Conservation (phyloP, 2,329 filamentous ascomycete species). For the Ascomycota sp. region DNA sequence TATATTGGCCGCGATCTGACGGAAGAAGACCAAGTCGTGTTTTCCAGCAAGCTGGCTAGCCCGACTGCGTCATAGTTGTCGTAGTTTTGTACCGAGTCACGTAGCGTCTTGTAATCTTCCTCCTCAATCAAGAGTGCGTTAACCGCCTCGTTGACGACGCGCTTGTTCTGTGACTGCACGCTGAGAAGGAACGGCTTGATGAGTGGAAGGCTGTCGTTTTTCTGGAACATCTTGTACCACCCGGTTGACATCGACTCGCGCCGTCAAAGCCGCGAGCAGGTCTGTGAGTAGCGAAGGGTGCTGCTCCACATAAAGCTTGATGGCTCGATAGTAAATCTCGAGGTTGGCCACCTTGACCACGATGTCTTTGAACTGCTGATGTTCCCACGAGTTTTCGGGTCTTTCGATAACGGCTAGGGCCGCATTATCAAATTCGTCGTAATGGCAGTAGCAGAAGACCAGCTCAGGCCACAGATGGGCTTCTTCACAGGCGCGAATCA, state of each 20-base stretch:
- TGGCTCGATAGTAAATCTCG: slow-evolving; percentile 94
- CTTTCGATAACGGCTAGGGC: slow-evolving; percentile 96
- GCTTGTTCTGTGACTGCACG: slow-evolving; percentile 94
- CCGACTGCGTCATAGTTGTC: slow-evolving; percentile 97
- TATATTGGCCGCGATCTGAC: slow-evolving; percentile 92
- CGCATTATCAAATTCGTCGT: slow-evolving; percentile 95
- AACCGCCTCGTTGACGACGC: slow-evolving; percentile 91
- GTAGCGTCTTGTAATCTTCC: slow-evolving; percentile 96
- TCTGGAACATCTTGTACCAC: slow-evolving; percentile 99
- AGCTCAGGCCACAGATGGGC: slow-evolving; percentile 94
- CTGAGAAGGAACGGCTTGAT: slow-evolving; percentile 98
- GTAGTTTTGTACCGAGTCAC: slow-evolving; percentile 94
- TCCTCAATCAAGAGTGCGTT: slow-evolving; percentile 96
- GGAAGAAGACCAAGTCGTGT: slow-evolving; percentile 97
- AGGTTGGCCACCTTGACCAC: slow-evolving; percentile 93
- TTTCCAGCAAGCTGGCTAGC: slow-evolving; percentile 78
- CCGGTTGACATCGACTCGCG: slow-evolving; percentile 91
- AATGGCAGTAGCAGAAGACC: slow-evolving; percentile 95
- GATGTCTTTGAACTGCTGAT: slow-evolving; percentile 98
- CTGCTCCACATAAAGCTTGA: slow-evolving; percentile 95
- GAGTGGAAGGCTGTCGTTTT: slow-evolving; percentile 90
- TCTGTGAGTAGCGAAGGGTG: slow-evolving; percentile 93
- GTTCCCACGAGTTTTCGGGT: slow-evolving; percentile 93
- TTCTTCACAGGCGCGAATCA: slow-evolving; percentile 83
- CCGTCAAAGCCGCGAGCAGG: slow-evolving; percentile 73